Conservation (phyloP, 345 rosid species). For the Reutealis trisperma region DNA sequence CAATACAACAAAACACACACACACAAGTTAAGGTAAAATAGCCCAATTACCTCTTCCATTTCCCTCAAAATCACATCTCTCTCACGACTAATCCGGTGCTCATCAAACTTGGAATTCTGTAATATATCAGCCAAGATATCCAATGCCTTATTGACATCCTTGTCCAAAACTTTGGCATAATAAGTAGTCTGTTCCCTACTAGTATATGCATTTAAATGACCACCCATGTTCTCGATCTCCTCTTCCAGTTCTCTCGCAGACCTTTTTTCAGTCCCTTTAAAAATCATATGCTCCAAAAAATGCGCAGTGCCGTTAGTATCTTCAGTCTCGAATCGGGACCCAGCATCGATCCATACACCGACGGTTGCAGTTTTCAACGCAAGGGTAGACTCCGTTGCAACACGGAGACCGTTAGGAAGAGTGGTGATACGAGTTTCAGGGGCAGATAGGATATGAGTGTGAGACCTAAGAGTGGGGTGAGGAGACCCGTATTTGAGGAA, state of each 20-base stretch:
- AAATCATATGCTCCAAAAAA: conserved; percentile 96
- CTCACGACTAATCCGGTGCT: conserved; percentile 27
- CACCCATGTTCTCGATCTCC: conserved; percentile 97
- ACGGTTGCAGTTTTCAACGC: conserved; percentile 79
- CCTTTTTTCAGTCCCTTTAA: conserved; percentile 84
- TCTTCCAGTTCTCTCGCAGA: conserved; percentile 65
- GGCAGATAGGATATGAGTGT: conserved; percentile 76
- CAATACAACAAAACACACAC: not conserved
- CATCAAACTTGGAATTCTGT: conserved; percentile 68
- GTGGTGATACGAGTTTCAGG: conserved; percentile 93
- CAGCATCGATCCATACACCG: conserved; percentile 98
- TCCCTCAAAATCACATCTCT: conserved; percentile 41
- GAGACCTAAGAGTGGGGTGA: conserved; percentile 56
- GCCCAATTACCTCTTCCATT: conserved; percentile 35
- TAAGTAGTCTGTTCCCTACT: conserved; percentile 96
- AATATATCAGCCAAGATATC: conserved; percentile 88
- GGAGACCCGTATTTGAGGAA: conserved; percentile 95
- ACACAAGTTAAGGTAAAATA: not conserved
- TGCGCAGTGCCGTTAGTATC: conserved; percentile 92
- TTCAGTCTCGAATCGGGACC: conserved; percentile 88
- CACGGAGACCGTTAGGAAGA: conserved; percentile 83
- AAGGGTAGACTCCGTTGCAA: conserved; percentile 88
- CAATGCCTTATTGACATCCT: conserved; percentile 65
- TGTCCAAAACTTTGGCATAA: conserved; percentile 85
- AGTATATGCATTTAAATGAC: conserved; percentile 91